Evolutionary conservation across 352 stramenopile species (phyloP).

Genomic region (Phytophthora uliginosa): DNA sequence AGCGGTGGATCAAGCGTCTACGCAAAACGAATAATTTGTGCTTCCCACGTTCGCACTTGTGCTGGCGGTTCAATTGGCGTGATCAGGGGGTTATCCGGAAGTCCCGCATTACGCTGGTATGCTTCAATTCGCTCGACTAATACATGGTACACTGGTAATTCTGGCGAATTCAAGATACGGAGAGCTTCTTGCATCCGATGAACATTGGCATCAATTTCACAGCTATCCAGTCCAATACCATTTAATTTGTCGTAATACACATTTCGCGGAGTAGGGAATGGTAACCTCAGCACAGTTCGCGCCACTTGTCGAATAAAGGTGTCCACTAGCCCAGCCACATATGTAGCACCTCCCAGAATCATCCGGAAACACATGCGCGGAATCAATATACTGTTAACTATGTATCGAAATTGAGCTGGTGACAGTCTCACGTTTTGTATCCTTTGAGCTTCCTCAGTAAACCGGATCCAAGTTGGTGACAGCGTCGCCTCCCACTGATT

Average conservation of each 20-base stretch:
- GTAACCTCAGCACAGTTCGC: not conserved
- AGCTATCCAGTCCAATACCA: not conserved
- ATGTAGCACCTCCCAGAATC: not conserved
- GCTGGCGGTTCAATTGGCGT: no score
- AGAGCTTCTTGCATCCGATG: not conserved
- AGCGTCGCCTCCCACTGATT: conserved; percentile 3
- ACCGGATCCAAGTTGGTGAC: not conserved
- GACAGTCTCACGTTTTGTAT: not conserved
- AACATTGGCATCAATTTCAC: conserved; percentile 3
- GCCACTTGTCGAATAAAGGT: conserved; percentile 14
- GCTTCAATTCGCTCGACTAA: no score
- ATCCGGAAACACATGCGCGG: conserved; percentile 1
- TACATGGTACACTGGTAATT: no score
- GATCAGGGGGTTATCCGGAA: not conserved
- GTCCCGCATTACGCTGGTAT: no score
- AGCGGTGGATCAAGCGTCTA: no score
- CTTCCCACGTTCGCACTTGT: no score
- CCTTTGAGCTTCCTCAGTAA: not conserved
- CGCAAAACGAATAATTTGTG: no score
- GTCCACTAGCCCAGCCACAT: not conserved
- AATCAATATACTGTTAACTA: conserved; percentile 16
- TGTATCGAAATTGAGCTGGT: conserved; percentile 8
- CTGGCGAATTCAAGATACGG: not conserved
- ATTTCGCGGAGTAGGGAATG: not conserved
- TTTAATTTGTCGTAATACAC: conserved; percentile 9